Percentiles rank a stretch among this genome's conserved stretches.
Evolutionary conservation across 2,329 filamentous ascomycete genomes (phyloP).

Genomic region (Fusarium pseudonygamai): DNA sequence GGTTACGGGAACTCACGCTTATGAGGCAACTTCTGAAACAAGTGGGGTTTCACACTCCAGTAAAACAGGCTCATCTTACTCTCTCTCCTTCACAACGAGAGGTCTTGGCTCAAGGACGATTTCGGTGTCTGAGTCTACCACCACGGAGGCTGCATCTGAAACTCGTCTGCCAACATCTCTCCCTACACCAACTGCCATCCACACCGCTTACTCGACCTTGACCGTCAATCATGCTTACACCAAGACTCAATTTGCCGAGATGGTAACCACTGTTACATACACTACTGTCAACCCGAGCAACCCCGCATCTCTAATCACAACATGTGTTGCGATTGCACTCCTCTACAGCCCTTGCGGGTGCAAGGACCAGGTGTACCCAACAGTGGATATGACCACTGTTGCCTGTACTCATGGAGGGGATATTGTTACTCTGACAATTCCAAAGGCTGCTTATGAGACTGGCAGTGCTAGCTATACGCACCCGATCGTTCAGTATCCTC

Average conservation of each 20-base stretch:
- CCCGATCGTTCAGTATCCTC: neutral
- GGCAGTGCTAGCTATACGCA: rapidly evolving
- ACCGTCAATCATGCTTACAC: neutral
- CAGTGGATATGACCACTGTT: neutral
- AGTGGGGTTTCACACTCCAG: neutral
- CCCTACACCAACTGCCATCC: neutral
- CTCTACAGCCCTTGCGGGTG: neutral
- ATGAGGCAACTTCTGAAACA: neutral
- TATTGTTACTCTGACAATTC: neutral
- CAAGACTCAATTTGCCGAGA: neutral
- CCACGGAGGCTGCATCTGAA: neutral
- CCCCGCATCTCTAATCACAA: neutral
- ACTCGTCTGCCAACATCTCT: neutral
- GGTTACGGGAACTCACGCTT: neutral
- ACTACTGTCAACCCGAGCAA: neutral
- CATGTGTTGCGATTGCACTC: neutral
- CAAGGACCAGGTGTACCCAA: neutral
- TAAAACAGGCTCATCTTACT: neutral
- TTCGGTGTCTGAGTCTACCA: neutral
- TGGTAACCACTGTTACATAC: neutral
- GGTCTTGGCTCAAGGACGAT: neutral
- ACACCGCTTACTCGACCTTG: neutral
- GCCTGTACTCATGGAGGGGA: neutral
- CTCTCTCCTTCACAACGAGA: neutral
- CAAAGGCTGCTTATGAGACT: neutral